A percentile compares a stretch with the other conserved stretches of the same genome.
phyloP scores from a whole-genome alignment of 768 basidiomycete species.

The Leucosporidium yakuticum region DNA sequence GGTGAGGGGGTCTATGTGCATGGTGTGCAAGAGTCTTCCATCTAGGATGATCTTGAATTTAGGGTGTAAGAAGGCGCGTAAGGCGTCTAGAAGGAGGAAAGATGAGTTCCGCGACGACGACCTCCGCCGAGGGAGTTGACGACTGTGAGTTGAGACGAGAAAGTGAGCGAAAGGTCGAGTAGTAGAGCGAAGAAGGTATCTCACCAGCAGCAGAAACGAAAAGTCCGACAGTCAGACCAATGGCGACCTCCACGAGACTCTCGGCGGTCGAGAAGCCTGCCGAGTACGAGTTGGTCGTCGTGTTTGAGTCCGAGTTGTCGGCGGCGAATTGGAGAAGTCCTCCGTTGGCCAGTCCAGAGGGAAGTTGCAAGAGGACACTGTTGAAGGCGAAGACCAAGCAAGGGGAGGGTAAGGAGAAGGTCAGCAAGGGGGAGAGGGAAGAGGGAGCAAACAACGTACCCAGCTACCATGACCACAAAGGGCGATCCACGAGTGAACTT shows the following conservation, averaged over 20 bases:
- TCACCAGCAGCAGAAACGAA: conserved; percentile 61
- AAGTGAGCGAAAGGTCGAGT: conserved; percentile 62
- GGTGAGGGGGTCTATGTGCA: no score
- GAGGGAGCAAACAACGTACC: conserved; percentile 36
- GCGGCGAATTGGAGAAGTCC: conserved; percentile 68
- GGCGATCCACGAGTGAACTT: conserved; percentile 66
- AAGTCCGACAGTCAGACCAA: conserved; percentile 73
- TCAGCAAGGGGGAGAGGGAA: not conserved
- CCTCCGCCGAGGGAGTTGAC: conserved; percentile 44
- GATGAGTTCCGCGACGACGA: conserved; percentile 44
- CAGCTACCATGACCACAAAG: conserved; percentile 75
- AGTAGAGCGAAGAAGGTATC: conserved; percentile 34
- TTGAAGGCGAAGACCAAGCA: conserved; percentile 21
- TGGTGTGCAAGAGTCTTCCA: no score
- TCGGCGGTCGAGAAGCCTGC: conserved; percentile 69
- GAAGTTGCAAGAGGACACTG: conserved; percentile 70
- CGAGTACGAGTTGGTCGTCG: conserved; percentile 50
- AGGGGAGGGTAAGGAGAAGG: not conserved
- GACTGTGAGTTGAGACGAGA: conserved; percentile 56
- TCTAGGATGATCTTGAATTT: not conserved
- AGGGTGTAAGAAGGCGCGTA: not conserved
- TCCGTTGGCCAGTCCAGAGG: conserved; percentile 71
- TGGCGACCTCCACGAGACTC: conserved; percentile 68
- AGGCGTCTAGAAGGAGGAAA: conserved; percentile 45
- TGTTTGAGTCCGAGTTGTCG: conserved; percentile 40